Evolutionary conservation across 1,284 basidiomycete genomes (phyloP).

Genomic region (Inonotus hispidus): DNA sequence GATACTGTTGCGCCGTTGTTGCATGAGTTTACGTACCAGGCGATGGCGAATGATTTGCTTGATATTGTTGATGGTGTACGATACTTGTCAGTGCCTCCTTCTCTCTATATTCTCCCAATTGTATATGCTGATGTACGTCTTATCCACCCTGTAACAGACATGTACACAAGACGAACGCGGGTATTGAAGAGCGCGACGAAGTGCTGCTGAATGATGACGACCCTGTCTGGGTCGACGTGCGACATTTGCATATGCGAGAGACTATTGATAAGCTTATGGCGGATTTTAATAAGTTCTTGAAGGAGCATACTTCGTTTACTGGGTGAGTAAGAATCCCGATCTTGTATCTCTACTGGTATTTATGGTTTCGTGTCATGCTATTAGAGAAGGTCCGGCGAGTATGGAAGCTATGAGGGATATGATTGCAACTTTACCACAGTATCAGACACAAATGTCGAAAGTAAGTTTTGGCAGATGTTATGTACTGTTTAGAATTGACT

Average conservation of each 20-base stretch:
- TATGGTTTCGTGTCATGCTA: conserved; percentile 1
- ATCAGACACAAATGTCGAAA: conserved; percentile 93
- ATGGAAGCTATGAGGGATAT: conserved; percentile 99
- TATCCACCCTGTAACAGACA: conserved; percentile 60
- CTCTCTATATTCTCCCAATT: neutral
- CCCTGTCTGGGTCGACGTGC: conserved; percentile 85
- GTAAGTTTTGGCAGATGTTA: too few relatives aligned
- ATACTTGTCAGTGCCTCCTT: conserved; percentile 63
- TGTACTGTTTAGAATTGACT: too few relatives aligned
- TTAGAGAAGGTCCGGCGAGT: conserved; percentile 75
- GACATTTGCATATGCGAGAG: conserved; percentile 98
- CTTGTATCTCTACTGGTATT: neutral
- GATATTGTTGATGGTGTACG: conserved; percentile 81
- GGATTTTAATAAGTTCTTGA: conserved; percentile 91
- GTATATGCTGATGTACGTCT: neutral
- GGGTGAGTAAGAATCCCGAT: conserved; percentile 43
- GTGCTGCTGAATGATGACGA: conserved; percentile 84
- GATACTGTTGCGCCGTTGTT: conserved; percentile 87
- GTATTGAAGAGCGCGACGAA: conserved; percentile 76
- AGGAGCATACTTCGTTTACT: conserved; percentile 90
- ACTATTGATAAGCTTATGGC: conserved; percentile 94
- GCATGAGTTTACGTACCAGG: conserved; percentile 99
- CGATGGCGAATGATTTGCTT: conserved; percentile 95
- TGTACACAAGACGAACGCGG: conserved; percentile 74
- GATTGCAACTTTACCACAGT: conserved; percentile 93